Evolutionary conservation across 768 basidiomycete species (phyloP).

Genomic region (Boletus insuetus): DNA sequence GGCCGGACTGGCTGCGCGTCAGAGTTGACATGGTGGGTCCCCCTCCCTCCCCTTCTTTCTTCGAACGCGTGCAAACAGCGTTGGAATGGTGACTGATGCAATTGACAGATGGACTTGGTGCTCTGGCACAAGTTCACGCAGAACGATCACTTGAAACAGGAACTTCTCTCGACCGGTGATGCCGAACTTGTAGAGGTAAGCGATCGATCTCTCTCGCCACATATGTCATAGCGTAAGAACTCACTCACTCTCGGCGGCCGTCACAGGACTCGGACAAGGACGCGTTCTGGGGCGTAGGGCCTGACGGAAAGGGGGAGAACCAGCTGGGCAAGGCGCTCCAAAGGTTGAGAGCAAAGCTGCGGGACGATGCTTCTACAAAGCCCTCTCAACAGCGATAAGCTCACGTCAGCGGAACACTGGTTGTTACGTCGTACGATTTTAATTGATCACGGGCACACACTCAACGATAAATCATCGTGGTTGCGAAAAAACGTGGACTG

Average conservation of each 20-base stretch:
- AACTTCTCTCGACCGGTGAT: slow-evolving; percentile 37
- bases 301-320: slow-evolving; percentile 37
- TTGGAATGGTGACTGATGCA: slow-evolving; percentile 6
- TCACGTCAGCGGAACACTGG: slow-evolving; percentile 13
- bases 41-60: slow-evolving; percentile 1
- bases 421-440: slow-evolving; percentile 29
- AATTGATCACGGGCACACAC: slow-evolving; percentile 20
- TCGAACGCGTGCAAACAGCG: slow-evolving; percentile 13
- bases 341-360: slow-evolving; percentile 35
- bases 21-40: slow-evolving; percentile 32
- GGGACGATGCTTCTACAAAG: slow-evolving; percentile 19
- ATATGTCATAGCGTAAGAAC: slow-evolving; percentile 3
- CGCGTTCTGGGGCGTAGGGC: slow-evolving; percentile 43
- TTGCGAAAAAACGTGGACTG: slow-evolving; percentile 26
- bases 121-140: slow-evolving; percentile 41
- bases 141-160: slow-evolving; percentile 33
- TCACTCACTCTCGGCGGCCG: slow-evolving; percentile 17
- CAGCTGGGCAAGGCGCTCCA: slow-evolving; percentile 42
- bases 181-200: slow-evolving; percentile 40
- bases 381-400: slow-evolving; percentile 16
- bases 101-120: slow-evolving; percentile 38
- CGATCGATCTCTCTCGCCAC: slow-evolving; percentile 6
- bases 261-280: slow-evolving; percentile 32
- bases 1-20: slow-evolving; percentile 34
- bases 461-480: slow-evolving; percentile 26